Evolutionary conservation across 73 alveolate species (phyloP), one percentile per base, ranked within the genome.

Genomic region (Tetrahymena elliotti): DNA sequence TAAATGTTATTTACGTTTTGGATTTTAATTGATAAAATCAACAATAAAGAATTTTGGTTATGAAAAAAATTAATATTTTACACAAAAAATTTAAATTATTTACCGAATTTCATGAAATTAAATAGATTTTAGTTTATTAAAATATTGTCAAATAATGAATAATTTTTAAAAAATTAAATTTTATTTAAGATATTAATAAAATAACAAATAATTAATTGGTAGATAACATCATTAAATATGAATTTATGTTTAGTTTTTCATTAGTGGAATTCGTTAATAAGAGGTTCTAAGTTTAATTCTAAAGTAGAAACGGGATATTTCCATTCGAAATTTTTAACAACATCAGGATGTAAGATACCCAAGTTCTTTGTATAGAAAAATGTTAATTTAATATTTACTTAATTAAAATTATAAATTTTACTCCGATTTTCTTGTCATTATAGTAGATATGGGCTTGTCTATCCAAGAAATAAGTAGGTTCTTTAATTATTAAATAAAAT

Each of bases 301-400:
- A 99, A 95, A 84, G 96, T 83, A 41, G 99, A 95, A 27, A 97
- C 99, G 8, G 99, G 99, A 94, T 95, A 98, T 83, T 96, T 97
- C 94, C 99, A 94, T 82, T 97, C 98, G 96, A 98, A 98, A 94
- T 96, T 95, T 93, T 99, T 96, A 20, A 99, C 94, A 36, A 99
- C 99, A 53, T 98, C 97, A 2, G 99, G 99, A 96, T 99, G 99
- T 52, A 99, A 92, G 27, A 99, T 98, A 35, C 99, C 99, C 94
- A 98, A 93, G n/a, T n/a, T 31, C 88, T 68, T 68, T 68, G 1
- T 24, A 2, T 27, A 24, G n/a, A 24, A 6, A 0, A 68, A 68
- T 2, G 38, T 2, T 68, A 18, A 18, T 6, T 68, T 68, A 68
- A 68, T 7, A 27, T 68, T 6, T 24, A 27, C n/a, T 68, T 68